Base-by-base conservation (phyloP, 257 asterid genomes). In the Coffea eugenioides region DNA sequence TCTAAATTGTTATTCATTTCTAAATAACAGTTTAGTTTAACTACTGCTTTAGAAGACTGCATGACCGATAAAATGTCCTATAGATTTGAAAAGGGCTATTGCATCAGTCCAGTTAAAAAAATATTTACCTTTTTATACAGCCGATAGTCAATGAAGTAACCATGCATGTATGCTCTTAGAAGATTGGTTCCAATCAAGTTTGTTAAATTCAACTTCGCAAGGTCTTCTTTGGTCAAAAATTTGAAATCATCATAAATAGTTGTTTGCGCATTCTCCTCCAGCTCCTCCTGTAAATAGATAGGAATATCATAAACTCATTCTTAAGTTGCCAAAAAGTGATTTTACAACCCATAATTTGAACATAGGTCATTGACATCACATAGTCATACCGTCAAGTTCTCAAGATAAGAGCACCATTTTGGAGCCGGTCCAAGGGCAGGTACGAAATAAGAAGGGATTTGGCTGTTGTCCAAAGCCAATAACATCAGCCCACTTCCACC, bases 401-500 rank as follows among this genome's bases (percentile, higher is more conserved):
- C 98, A 76, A 95, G 82, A 84, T 90, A 87, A 72, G 99, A 88
- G 77, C 96, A 90, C 99, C 99, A 95, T 87, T 92, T 95, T 48
- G 99, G 99, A 69, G 98, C 99, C 72, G 97, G 97, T 71, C 99
- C 99, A 71, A 95, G 97, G 80, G 93, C 95, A 78, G 99, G 99
- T 82, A 92, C 90, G 88, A 92, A 95, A 84, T 90, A 95, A 81
- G 97, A 91, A 41, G 99, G 99, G 85, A 95, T 91, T 80, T 92
- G 97, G 82, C 94, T 92, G 86, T 85, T 90, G 86, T 93, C 99
- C 80, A 95, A 88, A 77, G 97, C 99, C 92, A 93, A 85, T 82
- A 92, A 75, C 41, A 95, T 85, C 86, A 95, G 83, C 45, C 99
- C 99, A 72, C 97, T 95, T 67, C 88, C 96, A 72, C 86, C 83